phyloP scores from a whole-genome alignment of 139 green algal species.

The Chlorella sp. region DNA sequence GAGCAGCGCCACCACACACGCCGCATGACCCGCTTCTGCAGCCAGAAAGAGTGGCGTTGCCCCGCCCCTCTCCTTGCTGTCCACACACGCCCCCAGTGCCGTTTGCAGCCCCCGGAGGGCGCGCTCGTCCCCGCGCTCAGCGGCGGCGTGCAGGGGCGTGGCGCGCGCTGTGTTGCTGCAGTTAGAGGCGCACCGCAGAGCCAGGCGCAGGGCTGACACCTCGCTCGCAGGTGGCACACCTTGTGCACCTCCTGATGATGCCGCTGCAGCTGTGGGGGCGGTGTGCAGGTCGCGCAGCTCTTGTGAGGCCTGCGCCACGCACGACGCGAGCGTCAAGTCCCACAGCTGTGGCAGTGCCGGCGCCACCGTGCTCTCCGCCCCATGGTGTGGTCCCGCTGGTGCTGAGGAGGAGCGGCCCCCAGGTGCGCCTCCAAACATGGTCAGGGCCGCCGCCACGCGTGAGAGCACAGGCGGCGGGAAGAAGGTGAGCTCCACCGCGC shows the following conservation, averaged over 20 bases:
- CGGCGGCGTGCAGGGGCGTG: conserved; percentile 69
- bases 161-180: conserved; percentile 47
- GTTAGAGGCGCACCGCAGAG: conserved; percentile 52
- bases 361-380: too few species aligned
- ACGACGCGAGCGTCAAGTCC: too few species aligned
- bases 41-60: conserved; percentile 64
- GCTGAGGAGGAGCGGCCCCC: too few species aligned
- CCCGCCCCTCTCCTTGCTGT: conserved; percentile 50
- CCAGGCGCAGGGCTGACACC: conserved; percentile 8
- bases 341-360: background rate
- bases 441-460: too few species aligned
- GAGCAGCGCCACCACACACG: conserved; percentile 42
- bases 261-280: background rate
- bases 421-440: too few species aligned
- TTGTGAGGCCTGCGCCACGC: too few species aligned
- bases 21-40: conserved; percentile 43
- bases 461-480: too few species aligned
- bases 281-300: too few species aligned
- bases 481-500: background rate
- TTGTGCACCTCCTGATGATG: background rate
- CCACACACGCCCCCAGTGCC: conserved; percentile 25
- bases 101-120: conserved; percentile 37
- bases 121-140: conserved; percentile 28
- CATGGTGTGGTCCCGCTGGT: too few species aligned
- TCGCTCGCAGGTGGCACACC: background rate